Base-by-base conservation (phyloP, 768 basidiomycete species). In the Sporobolomyces phaffii region DNA sequence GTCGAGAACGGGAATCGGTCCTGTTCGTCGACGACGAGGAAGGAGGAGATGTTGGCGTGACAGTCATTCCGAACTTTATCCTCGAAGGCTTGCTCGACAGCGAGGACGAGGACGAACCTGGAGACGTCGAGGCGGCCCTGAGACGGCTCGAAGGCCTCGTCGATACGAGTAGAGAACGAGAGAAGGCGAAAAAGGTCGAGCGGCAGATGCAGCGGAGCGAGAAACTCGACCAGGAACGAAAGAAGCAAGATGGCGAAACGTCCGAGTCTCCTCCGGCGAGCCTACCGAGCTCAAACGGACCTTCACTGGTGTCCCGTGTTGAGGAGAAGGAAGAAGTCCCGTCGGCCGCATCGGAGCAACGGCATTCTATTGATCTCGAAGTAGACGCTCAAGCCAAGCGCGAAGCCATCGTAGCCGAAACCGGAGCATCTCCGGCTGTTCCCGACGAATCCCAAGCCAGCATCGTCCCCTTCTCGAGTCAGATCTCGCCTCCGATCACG, bases 101-200 rank as follows among this genome's bases (percentile, higher is more conserved):
- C 67, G 85, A 88, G 60, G 85, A 90, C 7, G 89, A 86, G 64
- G 76, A 76, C 24, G 81, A 78, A 22, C 70, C 73, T 2, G 90
- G 90, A 2, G 90, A 89, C 72, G 87, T 89, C 22, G 90, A 91
- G 36, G 88, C 85, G 10, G 91, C 92, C 22, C 76, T 96, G 68
- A 81, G 83, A 28, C 81, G 87, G 17, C 82, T 96, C 43, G 91
- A 94, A 77, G 92, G 91, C 0, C 85, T 90, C 75, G 88, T 92
- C 60, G 90, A 90, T 76, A 83, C 83, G 0, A 80, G 84, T 65
- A 82, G 83, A 74, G 84, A 87, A 75, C 31, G 47, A 56, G 64
- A 69, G 51, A 70, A 72, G 59, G 64, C 66, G 58, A 33, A 56
- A 28, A 65, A 61, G 50, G 75, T 76, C 20, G 71, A 68, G 26